Evolutionary conservation across 2,329 filamentous ascomycete genomes (phyloP).

Genomic region (Fusarium nanum): DNA sequence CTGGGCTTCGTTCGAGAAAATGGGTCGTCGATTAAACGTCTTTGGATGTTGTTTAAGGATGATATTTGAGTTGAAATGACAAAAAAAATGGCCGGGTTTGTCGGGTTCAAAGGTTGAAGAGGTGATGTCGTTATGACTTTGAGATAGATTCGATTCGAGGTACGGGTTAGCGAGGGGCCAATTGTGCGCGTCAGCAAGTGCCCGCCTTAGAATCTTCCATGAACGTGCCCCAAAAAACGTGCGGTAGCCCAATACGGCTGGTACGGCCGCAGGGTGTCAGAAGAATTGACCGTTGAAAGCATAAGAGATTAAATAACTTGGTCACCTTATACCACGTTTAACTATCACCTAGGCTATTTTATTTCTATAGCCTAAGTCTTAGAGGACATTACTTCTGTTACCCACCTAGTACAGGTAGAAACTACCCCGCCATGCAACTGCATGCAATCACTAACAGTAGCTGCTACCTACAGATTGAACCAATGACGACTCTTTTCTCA

Average conservation of each 20-base stretch:
- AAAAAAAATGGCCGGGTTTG: conserved; percentile 20
- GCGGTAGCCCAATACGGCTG: conserved; percentile 25
- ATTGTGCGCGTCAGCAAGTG: conserved; percentile 46
- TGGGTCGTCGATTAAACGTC: neutral
- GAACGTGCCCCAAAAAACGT: conserved; percentile 29
- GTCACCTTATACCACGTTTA: too few species aligned
- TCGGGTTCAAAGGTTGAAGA: conserved; percentile 14
- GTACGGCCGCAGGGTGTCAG: too few species aligned
- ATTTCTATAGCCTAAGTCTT: too few species aligned
- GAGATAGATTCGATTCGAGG: conserved; percentile 27
- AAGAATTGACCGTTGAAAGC: too few species aligned
- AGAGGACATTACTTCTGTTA: too few species aligned
- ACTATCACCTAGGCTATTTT: too few species aligned
- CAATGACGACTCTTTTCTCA: conserved; percentile 44
- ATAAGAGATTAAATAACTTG: too few species aligned
- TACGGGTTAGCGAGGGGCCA: conserved; percentile 30
- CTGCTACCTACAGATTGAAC: conserved; percentile 16
- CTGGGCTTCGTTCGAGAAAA: neutral
- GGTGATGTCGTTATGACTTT: conserved; percentile 26
- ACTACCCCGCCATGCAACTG: conserved; percentile 33
- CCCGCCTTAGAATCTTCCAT: conserved; percentile 16
- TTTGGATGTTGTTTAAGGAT: neutral
- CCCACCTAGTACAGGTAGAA: neutral
- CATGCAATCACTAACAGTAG: neutral
- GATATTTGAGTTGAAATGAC: neutral